Percentiles rank a stretch among this genome's conserved stretches.
phyloP scores from a whole-genome alignment of 2,329 filamentous ascomycete species.

The Penicillium sp. region DNA sequence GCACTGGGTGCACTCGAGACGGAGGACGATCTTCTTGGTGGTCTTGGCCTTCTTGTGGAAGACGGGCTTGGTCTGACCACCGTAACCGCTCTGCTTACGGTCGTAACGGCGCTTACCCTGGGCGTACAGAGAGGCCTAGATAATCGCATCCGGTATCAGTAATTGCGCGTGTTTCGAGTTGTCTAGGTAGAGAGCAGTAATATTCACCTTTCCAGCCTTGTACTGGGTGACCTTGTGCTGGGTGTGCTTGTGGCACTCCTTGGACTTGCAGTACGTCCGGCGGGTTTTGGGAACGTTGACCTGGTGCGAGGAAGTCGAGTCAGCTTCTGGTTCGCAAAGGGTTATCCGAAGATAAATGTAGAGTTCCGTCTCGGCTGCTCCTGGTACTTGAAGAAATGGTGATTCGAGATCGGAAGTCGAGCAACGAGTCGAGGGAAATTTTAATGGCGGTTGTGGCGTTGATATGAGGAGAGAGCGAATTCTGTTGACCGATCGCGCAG shows the following conservation, averaged over 20 bases:
- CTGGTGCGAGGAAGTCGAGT: conserved; percentile 51
- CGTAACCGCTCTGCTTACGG: conserved; percentile 98
- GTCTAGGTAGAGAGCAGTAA: conserved; percentile 22
- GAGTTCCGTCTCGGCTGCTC: conserved; percentile 13
- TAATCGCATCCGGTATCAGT: conserved; percentile 27
- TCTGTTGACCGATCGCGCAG: neutral
- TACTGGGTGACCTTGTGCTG: conserved; percentile 95
- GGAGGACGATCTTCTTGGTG: conserved; percentile 99
- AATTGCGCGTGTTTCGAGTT: conserved; percentile 21
- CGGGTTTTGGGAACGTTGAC: conserved; percentile 99
- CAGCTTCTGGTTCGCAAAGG: conserved; percentile 6
- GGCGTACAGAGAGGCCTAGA: conserved; percentile 84
- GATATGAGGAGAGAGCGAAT: neutral
- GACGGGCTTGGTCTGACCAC: conserved; percentile 99
- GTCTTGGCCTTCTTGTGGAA: conserved; percentile 99
- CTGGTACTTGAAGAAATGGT: conserved; percentile 23
- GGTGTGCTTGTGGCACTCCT: conserved; percentile 90
- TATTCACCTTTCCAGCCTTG: conserved; percentile 86
- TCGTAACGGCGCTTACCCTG: conserved; percentile 99
- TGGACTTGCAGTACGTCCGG: conserved; percentile 97
- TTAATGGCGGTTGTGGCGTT: neutral
- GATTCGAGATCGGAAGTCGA: conserved; percentile 2
- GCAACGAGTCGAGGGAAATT: neutral
- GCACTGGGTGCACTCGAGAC: conserved; percentile 96
- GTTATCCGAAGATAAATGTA: neutral